phyloP scores from a whole-genome alignment of 2,329 filamentous ascomycete genomes.

The Fusarium robinianum region DNA sequence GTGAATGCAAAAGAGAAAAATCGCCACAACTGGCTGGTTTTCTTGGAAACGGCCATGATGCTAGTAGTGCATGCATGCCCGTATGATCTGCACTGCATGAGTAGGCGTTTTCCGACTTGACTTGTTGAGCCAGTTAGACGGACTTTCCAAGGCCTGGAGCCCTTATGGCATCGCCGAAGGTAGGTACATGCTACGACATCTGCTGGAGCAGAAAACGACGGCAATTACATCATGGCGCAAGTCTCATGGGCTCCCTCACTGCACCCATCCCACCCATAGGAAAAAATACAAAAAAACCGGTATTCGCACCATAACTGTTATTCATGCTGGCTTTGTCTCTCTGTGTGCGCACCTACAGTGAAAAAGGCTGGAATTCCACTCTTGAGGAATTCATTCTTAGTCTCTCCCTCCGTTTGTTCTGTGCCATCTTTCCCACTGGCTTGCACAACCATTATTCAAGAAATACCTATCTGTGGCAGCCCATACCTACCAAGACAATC shows the following conservation, averaged over 20 bases:
- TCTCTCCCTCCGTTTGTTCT: conserved; percentile 5
- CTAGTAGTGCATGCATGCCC: no score
- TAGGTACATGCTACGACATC: no score
- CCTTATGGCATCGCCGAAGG: conserved; percentile 3
- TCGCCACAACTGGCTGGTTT: no score
- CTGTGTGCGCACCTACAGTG: conserved; percentile 7
- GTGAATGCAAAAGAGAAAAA: no score
- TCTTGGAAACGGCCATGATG: no score
- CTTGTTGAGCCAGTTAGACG: conserved; percentile 13
- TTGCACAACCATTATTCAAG: conserved; percentile 20
- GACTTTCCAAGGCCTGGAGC: conserved; percentile 8
- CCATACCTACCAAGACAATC: conserved; percentile 36
- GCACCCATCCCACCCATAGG: conserved; percentile 16
- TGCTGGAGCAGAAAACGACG: no score
- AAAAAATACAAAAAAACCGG: conserved; percentile 24
- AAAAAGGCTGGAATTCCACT: conserved; percentile 9
- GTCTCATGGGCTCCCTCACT: conserved; percentile 26
- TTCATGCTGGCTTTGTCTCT: no score
- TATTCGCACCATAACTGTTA: no score
- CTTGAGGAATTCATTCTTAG: conserved; percentile 2
- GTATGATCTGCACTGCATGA: conserved; percentile 21
- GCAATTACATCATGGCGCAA: conserved; percentile 36
- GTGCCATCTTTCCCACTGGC: conserved; percentile 10
- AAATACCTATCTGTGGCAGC: conserved; percentile 22
- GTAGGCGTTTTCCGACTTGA: conserved; percentile 14